Evolutionary conservation across 2,329 filamentous ascomycete genomes (phyloP).

Genomic region (Coniochaeta prunicola): DNA sequence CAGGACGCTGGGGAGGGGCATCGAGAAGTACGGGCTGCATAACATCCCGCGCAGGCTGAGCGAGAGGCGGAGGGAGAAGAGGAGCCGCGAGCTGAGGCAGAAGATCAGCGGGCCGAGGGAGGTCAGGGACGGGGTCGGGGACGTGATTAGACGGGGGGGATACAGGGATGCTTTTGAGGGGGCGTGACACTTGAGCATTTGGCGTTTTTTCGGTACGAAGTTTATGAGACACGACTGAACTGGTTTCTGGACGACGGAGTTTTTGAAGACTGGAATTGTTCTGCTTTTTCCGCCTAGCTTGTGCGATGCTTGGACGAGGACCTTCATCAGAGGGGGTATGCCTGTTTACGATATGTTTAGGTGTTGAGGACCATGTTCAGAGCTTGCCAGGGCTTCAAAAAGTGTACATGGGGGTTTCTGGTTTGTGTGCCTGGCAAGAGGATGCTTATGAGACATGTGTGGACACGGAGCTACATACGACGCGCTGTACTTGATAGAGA

Average conservation of each 20-base stretch:
- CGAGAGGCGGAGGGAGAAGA: conserved; percentile 51
- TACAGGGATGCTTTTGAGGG: conserved; percentile 22
- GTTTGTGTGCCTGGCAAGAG: background rate
- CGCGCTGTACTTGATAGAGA: background rate
- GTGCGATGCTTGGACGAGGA: background rate
- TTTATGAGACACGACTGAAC: background rate
- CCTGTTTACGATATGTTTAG: background rate
- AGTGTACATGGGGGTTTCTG: background rate
- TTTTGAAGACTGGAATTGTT: background rate
- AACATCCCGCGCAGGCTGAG: conserved; percentile 48
- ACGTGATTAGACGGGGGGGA: conserved; percentile 42
- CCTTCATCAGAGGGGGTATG: background rate
- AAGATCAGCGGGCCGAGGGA: conserved; percentile 54
- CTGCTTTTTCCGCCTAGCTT: background rate
- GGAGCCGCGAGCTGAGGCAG: conserved; percentile 48
- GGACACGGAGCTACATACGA: background rate
- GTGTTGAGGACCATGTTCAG: background rate
- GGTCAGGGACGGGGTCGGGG: conserved; percentile 50
- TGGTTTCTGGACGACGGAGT: too few relatives aligned
- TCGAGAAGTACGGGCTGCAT: conserved; percentile 41
- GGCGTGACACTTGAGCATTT: background rate
- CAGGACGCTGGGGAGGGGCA: conserved; percentile 33
- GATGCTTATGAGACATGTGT: background rate
- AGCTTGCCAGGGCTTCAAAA: background rate
- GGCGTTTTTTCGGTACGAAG: background rate